phyloP scores from a whole-genome alignment of 192 early-diverging fungal genomes.

The Rhizoclosmatium globosum region DNA sequence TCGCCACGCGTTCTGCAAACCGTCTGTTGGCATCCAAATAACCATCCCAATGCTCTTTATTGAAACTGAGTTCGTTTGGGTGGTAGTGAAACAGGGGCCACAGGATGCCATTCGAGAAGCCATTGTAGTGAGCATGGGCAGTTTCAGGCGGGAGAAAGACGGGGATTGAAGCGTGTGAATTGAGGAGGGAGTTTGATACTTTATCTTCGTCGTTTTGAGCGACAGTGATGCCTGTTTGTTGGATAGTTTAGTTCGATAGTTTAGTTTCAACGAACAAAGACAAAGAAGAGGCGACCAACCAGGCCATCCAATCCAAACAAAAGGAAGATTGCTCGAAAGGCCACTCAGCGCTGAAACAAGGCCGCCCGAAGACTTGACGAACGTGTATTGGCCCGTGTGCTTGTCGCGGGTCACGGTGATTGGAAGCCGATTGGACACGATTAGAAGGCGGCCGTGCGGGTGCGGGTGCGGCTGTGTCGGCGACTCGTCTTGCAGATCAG shows the following conservation, averaged over 20 bases:
- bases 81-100: conserved; percentile 99
- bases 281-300: conserved; percentile 55
- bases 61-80: conserved; percentile 97
- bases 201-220: conserved; percentile 77
- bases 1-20: conserved; percentile 92
- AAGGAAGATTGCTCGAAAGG: conserved; percentile 92
- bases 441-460: conserved; percentile 56
- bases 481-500: too few relatives aligned
- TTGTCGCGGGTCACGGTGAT: conserved; percentile 77
- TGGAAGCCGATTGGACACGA: conserved; percentile 97
- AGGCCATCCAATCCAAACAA: conserved; percentile 99
- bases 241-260: neutral
- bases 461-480: neutral
- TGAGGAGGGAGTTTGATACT: conserved; percentile 74
- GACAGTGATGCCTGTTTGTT: conserved; percentile 76
- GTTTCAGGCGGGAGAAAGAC: conserved; percentile 94
- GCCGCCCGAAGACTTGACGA: conserved; percentile 92
- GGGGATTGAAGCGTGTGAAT: conserved; percentile 86
- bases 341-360: conserved; percentile 95
- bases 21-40: conserved; percentile 90
- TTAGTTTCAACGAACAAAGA: neutral
- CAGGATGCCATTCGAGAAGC: conserved; percentile 96
- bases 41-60: conserved; percentile 92
- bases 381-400: conserved; percentile 67
- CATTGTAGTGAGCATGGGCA: conserved; percentile 97